Conservation (phyloP, 176 grass and related monocot species). For the Urochloa ruziziensis region DNA sequence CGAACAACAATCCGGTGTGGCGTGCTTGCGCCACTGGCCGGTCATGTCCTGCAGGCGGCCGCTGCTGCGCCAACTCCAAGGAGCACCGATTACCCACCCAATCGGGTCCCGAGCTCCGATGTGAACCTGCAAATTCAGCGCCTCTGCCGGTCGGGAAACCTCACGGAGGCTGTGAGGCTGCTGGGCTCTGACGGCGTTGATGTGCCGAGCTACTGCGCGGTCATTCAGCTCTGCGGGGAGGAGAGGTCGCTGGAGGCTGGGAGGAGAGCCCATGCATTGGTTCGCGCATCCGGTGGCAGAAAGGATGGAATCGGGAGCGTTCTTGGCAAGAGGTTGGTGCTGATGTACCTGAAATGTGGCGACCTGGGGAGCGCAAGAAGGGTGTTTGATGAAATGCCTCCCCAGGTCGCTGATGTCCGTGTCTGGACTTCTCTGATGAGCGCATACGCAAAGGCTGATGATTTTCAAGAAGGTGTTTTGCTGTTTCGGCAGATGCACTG, state of each 20-base stretch:
- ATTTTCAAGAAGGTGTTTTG: slow-evolving; percentile 45
- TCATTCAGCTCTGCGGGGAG: slow-evolving; percentile 74
- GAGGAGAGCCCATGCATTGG: slow-evolving; percentile 52
- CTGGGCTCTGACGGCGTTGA: slow-evolving; percentile 37
- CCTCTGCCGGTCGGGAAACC: slow-evolving; percentile 33
- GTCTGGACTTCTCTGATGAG: slow-evolving; percentile 73
- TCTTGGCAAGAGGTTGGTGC: slow-evolving; percentile 62
- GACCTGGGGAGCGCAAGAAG: slow-evolving; percentile 47
- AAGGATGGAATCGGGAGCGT: slow-evolving; percentile 10
- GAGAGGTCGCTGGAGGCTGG: slow-evolving; percentile 51
- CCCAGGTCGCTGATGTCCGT: slow-evolving; percentile 29
- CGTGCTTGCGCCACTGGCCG: slow-evolving; percentile 25
- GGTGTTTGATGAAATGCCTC: slow-evolving; percentile 64
- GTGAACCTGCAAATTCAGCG: slow-evolving; percentile 43
- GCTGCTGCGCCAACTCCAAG: not conserved
- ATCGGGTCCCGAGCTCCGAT: slow-evolving; percentile 6
- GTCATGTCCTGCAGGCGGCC: not conserved
- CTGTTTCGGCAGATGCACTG: slow-evolving; percentile 64
- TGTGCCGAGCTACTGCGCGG: slow-evolving; percentile 46
- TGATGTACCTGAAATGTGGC: slow-evolving; percentile 72
- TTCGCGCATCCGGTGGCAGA: slow-evolving; percentile 32
- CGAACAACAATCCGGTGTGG: slow-evolving; percentile 2
- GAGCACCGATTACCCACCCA: not conserved
- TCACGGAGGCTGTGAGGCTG: slow-evolving; percentile 45
- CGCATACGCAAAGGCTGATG: slow-evolving; percentile 43